These are phyloP conservation scores for Lablab purpureus DNA, from an alignment of 306 rosid genomes.

Conservation along the genomic window DNA sequence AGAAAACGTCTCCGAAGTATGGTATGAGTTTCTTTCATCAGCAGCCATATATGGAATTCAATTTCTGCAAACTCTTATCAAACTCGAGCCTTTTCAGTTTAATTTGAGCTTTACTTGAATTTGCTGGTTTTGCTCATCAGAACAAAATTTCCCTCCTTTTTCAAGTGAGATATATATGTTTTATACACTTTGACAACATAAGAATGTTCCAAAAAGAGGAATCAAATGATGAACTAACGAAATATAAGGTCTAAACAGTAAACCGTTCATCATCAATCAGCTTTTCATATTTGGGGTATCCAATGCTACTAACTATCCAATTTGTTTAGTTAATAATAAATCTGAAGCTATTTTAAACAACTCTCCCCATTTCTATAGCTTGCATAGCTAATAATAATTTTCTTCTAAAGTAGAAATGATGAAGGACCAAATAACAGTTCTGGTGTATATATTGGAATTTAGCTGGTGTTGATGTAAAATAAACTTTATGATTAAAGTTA, in stretches of 20 bases:
- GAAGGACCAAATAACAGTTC: neutral
- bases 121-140: neutral
- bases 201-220: slow-evolving; percentile 52
- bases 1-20: neutral
- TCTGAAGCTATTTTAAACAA: neutral
- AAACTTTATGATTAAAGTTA: neutral
- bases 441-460: neutral
- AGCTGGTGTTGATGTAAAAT: neutral
- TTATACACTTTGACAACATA: slow-evolving; percentile 47
- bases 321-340: neutral
- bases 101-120: slow-evolving; percentile 25
- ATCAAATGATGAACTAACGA: slow-evolving; percentile 30
- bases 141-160: slow-evolving; percentile 45
- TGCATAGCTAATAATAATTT: neutral
- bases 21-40: too few species aligned
- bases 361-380: neutral
- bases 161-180: slow-evolving; percentile 33
- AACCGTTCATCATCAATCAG: slow-evolving; percentile 31
- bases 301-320: slow-evolving; percentile 39
- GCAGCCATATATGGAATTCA: neutral
- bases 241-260: slow-evolving; percentile 14
- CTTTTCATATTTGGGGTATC: slow-evolving; percentile 42
- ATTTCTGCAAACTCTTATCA: slow-evolving; percentile 27
- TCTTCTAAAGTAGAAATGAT: neutral
- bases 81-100: neutral